Evolutionary conservation across 495 filamentous ascomycete genomes (phyloP), one percentile per base, ranked within the genome.

Genomic region (Acidiella bohemica): DNA sequence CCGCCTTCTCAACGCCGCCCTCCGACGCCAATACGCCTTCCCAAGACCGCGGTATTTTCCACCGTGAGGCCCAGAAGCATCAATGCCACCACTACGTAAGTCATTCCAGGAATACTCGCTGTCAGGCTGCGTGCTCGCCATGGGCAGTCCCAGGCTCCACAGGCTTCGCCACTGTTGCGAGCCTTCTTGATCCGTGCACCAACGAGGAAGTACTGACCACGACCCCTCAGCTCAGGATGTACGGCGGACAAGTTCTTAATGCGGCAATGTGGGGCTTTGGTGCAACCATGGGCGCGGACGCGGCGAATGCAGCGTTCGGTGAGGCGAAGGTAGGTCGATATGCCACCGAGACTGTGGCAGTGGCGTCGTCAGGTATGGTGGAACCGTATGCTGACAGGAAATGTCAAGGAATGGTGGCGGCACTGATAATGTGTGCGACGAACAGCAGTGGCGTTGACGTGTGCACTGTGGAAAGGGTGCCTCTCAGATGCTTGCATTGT

Each of bases 21-120:
- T 46, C 43, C 20, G 43, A 46, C 35, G 32, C 17, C 10, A 26
- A 46, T 27, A 46, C 43, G 8, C 43, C 43, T 26, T 17, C 36
- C 16, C 43, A 46, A 39, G 43, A 46, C n/a, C 43, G 43, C 21
- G 36, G 43, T 22, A 7, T 46, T 17, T 46, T 46, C 43, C 3
- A 40, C 18, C 27, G 26, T 10, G 43, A 40, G 27, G 36, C 36
- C 5, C 18, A 33, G 27, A 39, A 46, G 13, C 43, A 46, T 25
- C 14, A 46, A 27, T 33, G 17, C 17, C 43, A 46, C 23, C 43
- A 46, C 18, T 46, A 46, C 21, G 4, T n/a, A n/a, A n/a, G n/a
- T n/a, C n/a, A n/a, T n/a, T n/a, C n/a, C n/a, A n/a, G n/a, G n/a
- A n/a, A n/a, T n/a, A n/a, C n/a, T n/a, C n/a, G n/a, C n/a, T n/a